Base-by-base conservation (phyloP, 257 asterid species). In the Plantago ovata region DNA sequence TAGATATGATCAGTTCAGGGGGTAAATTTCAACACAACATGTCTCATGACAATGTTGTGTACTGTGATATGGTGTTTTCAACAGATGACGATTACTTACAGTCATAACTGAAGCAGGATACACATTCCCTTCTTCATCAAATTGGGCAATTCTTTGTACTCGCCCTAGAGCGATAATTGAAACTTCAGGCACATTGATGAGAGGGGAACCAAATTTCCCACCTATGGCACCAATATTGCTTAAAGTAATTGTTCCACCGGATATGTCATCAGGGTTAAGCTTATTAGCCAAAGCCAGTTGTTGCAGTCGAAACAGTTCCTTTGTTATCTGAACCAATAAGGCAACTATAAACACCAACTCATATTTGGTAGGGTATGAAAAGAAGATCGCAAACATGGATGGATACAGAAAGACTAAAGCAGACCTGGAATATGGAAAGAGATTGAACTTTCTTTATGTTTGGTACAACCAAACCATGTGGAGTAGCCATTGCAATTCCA, bases 401-500 rank as follows among this genome's bases (percentile, higher is more conserved):
- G 55, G 39, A 44, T 8, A 54, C 9, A 7, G 13, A 9, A 62
- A 3, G 13, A 14, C 48, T 40, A 32, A 36, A 77, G 61, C 92
- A 70, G 47, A 92, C 98, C 95, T 92, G 87, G 77, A 77, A 62
- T 70, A 92, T 85, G 45, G 96, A 88, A 50, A 92, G 87, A 54
- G 79, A 67, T 48, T 92, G 98, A 67, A 92, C 98, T 76, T 79
- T 84, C 85, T 92, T 92, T 56, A 92, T 79, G 73, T 84, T 85
- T 3, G 98, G 98, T 20, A 92, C 98, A 64, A 85, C 98, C 70
- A 92, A 67, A 60, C 98, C 98, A 49, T 84, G 73, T 45, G 95
- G 91, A 72, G 95, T 88, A 63, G 98, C 98, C 98, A 88, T 92
- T 45, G 98, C 98, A 49, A 92, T 77, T 47, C 98, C 98, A 44